Evolutionary conservation across 1,284 basidiomycete genomes (phyloP), one percentile per base, ranked within the genome.

Genomic region (Takashimella koratensis): DNA sequence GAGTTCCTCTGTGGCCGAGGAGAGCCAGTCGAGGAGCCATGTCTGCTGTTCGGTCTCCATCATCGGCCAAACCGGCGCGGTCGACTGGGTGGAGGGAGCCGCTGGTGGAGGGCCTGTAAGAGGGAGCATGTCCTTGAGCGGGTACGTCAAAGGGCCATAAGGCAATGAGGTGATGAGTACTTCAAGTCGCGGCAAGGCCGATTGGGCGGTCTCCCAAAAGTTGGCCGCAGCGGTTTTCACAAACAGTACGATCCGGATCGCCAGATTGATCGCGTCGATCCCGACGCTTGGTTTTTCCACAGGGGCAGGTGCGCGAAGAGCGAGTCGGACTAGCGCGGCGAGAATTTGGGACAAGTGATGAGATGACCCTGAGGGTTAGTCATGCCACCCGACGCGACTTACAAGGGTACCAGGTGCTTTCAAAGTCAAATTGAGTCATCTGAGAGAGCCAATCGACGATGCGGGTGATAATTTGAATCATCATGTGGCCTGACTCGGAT

Each of bases 131-230:
- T n/a, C n/a, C n/a, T n/a, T n/a, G n/a, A n/a, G n/a, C n/a, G n/a
- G n/a, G n/a, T n/a, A n/a, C n/a, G n/a, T n/a, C n/a, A n/a, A n/a
- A n/a, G n/a, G n/a, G n/a, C n/a, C n/a, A n/a, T n/a, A n/a, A n/a
- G n/a, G n/a, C n/a, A n/a, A n/a, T n/a, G n/a, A n/a, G n/a, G n/a
- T 60, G 36, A 54, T 46, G 16, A 60, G 45, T 19, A 41, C 41
- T 43, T 52, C 52, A 48, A 54, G 51, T 21, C 56, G 52, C 3
- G 56, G 56, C 16, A 51, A 21, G 0, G 56, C 52, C 0, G 56
- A 43, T n/a, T 51, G 50, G 2, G 58, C 58, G 11, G 57, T 53
- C 25, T 60, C 58, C 47, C 49, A 60, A 3, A 45, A 43, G 8
- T 41, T 25, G 8, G 48, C 21, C 13, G 21, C n/a, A 5, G 46